Evolutionary conservation across 371 early-diverging fungal species (phyloP).

Genomic region (Rhizopus sp.): DNA sequence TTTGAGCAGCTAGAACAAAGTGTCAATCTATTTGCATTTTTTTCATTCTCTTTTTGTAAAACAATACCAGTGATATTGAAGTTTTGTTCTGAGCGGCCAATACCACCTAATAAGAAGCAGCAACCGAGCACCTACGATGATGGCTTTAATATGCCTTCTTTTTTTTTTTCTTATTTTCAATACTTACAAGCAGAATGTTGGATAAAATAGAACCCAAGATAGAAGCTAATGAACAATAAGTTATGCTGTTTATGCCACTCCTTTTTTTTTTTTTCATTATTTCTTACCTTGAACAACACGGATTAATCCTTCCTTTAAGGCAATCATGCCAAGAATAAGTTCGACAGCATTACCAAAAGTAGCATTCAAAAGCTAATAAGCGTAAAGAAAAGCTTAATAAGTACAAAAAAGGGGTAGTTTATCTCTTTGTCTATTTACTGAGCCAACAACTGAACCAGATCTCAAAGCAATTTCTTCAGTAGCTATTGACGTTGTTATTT

Average conservation of each 20-base stretch:
- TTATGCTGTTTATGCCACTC: not conserved
- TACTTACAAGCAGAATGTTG: slow-evolving; percentile 70
- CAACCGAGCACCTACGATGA: slow-evolving; percentile 60
- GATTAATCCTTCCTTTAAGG: slow-evolving; percentile 76
- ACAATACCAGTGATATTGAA: slow-evolving; percentile 70
- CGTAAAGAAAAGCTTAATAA: slow-evolving; percentile 3
- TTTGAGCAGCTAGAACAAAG: slow-evolving; percentile 65
- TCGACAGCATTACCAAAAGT: slow-evolving; percentile 83
- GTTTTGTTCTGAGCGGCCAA: slow-evolving; percentile 63
- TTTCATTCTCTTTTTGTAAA: not conserved
- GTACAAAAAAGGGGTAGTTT: not conserved
- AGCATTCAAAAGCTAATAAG: slow-evolving; percentile 36
- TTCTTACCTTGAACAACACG: slow-evolving; percentile 74
- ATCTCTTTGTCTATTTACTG: slow-evolving; percentile 21
- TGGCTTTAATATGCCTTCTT: not conserved
- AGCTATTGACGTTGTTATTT: slow-evolving; percentile 13
- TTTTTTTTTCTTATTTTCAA: not conserved
- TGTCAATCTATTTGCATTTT: not conserved
- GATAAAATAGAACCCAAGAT: slow-evolving; percentile 84
- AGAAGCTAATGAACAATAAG: slow-evolving; percentile 53
- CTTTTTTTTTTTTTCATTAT: not conserved
- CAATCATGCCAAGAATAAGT: slow-evolving; percentile 81
- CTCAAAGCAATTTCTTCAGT: slow-evolving; percentile 42
- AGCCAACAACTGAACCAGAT: slow-evolving; percentile 41
- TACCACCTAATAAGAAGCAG: slow-evolving; percentile 81